These are phyloP conservation scores for Yarrowia deformans DNA, from an alignment of 805 yeast genomes.

Conservation along the genomic window DNA sequence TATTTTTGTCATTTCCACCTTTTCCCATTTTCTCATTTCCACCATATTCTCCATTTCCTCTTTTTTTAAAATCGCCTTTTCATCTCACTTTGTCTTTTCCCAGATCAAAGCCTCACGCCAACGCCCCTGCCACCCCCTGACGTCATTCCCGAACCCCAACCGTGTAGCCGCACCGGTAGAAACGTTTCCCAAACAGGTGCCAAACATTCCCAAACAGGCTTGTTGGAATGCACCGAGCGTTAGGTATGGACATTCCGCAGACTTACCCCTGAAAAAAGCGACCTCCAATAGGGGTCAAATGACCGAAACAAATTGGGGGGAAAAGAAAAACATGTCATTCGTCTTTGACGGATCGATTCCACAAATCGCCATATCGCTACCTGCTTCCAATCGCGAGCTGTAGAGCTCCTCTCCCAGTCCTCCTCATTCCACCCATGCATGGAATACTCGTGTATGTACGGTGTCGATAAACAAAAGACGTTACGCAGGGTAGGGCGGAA, in stretches of 20 bases:
- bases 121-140: conserved; percentile 34
- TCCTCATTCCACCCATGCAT: conserved; percentile 20
- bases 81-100: not conserved
- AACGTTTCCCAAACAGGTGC: conserved; percentile 35
- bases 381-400: not conserved
- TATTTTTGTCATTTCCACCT: not conserved
- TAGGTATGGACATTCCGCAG: conserved; percentile 15
- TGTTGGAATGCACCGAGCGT: conserved; percentile 23
- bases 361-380: not conserved
- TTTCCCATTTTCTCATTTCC: too few species aligned
- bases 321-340: not conserved
- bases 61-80: conserved; percentile 9
- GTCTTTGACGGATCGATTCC: not conserved
- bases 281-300: too few species aligned
- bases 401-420: not conserved
- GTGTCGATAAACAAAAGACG: conserved; percentile 23
- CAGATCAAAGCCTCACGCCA: conserved; percentile 23
- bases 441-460: conserved; percentile 30
- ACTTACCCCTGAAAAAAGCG: conserved; percentile 1
- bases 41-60: too few species aligned
- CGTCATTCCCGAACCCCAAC: conserved; percentile 32
- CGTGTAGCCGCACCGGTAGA: conserved; percentile 23
- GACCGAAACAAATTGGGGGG: not conserved
- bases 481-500: conserved; percentile 29
- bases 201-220: conserved; percentile 7